Percentiles rank a stretch among this genome's conserved stretches.
Evolutionary conservation across 2,329 filamentous ascomycete genomes (phyloP).

Genomic region (Trichoderma semiorbis): DNA sequence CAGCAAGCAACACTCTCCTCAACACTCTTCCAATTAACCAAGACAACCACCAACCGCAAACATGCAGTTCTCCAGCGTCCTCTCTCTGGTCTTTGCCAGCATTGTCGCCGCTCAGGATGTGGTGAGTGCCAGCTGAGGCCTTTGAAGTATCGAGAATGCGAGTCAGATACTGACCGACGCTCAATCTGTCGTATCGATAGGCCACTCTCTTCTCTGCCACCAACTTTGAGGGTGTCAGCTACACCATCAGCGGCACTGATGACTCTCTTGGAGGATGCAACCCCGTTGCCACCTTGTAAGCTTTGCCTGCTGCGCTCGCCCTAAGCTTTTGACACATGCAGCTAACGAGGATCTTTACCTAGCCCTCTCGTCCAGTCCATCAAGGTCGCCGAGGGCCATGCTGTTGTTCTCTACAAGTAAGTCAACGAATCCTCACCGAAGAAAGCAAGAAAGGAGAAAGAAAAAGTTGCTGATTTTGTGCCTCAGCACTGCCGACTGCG

Average conservation of each 20-base stretch:
- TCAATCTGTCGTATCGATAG: neutral
- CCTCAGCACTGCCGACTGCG: neutral
- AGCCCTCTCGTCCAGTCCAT: neutral
- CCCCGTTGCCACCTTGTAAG: neutral
- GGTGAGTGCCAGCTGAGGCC: neutral
- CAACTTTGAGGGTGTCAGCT: neutral
- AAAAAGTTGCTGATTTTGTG: neutral
- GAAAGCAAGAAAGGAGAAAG: neutral
- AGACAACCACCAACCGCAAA: neutral
- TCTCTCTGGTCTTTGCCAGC: neutral
- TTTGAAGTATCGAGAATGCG: neutral
- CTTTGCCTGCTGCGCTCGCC: neutral
- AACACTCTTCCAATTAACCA: neutral
- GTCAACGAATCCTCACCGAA: neutral
- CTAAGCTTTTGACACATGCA: neutral
- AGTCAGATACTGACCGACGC: neutral
- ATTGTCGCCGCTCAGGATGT: neutral
- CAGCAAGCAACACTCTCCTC: neutral
- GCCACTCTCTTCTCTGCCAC: constrained; percentile 1
- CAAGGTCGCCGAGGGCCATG: neutral
- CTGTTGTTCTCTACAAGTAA: neutral
- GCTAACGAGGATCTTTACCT: neutral
- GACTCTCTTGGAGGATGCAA: neutral
- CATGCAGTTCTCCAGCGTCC: neutral
- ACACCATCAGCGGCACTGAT: neutral